Base-by-base conservation (phyloP, 2,329 filamentous ascomycete species). In the Hypomyces perniciosus region DNA sequence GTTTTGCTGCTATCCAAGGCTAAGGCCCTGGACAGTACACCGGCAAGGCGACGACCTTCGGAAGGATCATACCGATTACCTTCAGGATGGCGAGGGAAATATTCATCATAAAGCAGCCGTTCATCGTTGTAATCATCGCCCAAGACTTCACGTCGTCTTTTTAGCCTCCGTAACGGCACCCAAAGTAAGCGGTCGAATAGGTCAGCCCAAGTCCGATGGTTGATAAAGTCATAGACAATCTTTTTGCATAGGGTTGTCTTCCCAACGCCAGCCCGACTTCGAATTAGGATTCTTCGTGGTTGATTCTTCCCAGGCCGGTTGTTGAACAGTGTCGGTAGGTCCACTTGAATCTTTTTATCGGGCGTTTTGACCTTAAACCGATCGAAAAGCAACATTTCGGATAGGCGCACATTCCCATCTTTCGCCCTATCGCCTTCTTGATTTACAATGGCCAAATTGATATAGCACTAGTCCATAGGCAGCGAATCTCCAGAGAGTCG, bases 181-280 rank as follows among this genome's bases (percentile, higher is more conserved):
- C 69, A 73, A 44, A 73, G 56, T 1, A 72, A 29, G 12, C 68
- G 62, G 52, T 71, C 62, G 50, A 71, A 72, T 7, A 60, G 31
- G 0, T 60, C 34, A 0, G 29, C 35, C 56, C 56, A 58, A 20
- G 46, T 46, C 12, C 46, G 41, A 30, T 58, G 20, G 20, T 20
- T 33, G 4, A 41, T 45, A 55, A 68, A 71, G 10, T 67, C 62
- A 47, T 69, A 44, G 35, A 71, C 57, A 9, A 70, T 67, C 55
- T 69, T 71, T 47, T 70, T 70, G 57, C 66, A 71, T 9, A 70
- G 50, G 2, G 68, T 71, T 5, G 67, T 66, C 57, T 71, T 72
- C 2, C 67, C 66, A 1, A 69, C 59, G n/a, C 67, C 66, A 0
- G 68, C 64, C 10, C 59, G 59, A 30, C 66, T 66, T 30, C 57